Percentiles rank a stretch among this genome's conserved stretches.
phyloP scores from a whole-genome alignment of 2,329 filamentous ascomycete species.

The Cladophialophora chaetospira region DNA sequence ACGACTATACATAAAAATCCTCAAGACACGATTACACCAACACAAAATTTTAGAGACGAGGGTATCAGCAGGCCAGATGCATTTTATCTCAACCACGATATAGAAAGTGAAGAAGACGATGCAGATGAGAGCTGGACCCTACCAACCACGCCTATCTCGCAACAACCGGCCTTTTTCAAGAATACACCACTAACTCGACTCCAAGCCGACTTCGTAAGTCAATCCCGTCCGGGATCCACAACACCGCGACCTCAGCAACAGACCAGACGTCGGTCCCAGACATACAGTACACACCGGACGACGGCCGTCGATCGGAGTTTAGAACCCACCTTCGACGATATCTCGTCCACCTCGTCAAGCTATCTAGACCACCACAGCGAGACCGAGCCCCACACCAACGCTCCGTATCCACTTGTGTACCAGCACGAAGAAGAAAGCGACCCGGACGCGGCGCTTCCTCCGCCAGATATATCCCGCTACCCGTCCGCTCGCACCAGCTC shows the following conservation, averaged over 20 bases:
- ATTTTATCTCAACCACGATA: background rate
- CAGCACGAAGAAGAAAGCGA: slow-evolving; percentile 4
- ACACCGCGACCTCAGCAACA: background rate
- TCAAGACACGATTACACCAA: no score
- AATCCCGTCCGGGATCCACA: background rate
- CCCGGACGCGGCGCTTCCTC: slow-evolving; percentile 10
- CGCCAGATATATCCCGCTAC: slow-evolving; percentile 20
- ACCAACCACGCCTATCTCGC: background rate
- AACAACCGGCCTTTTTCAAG: background rate
- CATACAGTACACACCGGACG: background rate
- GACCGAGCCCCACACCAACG: background rate
- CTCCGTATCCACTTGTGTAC: background rate
- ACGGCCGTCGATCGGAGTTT: background rate
- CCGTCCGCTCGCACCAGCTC: background rate
- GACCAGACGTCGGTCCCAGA: background rate
- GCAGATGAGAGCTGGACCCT: background rate
- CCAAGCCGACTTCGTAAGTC: background rate
- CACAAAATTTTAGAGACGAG: no score
- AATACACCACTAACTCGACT: background rate
- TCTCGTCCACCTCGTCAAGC: background rate
- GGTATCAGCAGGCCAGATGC: no score
- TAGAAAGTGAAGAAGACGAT: background rate
- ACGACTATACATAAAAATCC: no score
- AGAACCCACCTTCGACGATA: background rate
- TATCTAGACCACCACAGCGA: background rate